These are phyloP conservation scores for Dothidotthia symphoricarpi DNA, from an alignment of 2,329 filamentous ascomycete species.

Conservation along the genomic window DNA sequence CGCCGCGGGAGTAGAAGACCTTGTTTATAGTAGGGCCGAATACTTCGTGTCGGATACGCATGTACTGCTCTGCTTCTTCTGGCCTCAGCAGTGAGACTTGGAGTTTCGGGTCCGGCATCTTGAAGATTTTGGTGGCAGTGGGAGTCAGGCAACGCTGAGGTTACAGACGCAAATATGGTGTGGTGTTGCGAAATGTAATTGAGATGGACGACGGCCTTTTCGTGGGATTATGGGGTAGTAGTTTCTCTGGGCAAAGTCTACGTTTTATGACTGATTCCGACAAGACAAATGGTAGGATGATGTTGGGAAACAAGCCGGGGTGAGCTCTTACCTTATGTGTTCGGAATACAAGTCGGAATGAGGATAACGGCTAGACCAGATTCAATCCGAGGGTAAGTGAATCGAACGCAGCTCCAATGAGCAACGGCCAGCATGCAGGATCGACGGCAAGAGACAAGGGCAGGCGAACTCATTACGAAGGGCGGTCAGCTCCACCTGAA, in stretches of 20 bases:
- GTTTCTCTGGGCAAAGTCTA: too few relatives aligned
- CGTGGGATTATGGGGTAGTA: too few relatives aligned
- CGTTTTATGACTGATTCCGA: too few relatives aligned
- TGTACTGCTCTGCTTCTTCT: conserved; percentile 31
- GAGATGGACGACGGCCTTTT: too few relatives aligned
- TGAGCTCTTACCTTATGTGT: neutral
- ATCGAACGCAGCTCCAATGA: neutral
- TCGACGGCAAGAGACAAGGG: neutral
- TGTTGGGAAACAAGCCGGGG: too few relatives aligned
- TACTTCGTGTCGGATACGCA: conserved; percentile 32
- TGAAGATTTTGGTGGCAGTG: too few relatives aligned
- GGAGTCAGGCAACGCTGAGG: too few relatives aligned
- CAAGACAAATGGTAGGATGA: too few relatives aligned
- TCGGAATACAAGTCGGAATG: conserved; percentile 9
- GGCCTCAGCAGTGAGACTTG: conserved; percentile 27
- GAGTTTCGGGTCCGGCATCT: conserved; percentile 26
- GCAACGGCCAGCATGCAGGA: neutral
- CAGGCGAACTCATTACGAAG: conserved; percentile 5
- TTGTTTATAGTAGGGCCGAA: conserved; percentile 36
- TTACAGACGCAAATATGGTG: too few relatives aligned
- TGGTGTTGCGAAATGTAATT: neutral
- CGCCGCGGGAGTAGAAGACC: conserved; percentile 32
- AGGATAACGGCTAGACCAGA: conserved; percentile 7
- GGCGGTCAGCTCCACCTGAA: neutral
- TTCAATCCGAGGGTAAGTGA: conserved; percentile 3